phyloP scores from a whole-genome alignment of 768 basidiomycete species.

The Tulasnella sp. region DNA sequence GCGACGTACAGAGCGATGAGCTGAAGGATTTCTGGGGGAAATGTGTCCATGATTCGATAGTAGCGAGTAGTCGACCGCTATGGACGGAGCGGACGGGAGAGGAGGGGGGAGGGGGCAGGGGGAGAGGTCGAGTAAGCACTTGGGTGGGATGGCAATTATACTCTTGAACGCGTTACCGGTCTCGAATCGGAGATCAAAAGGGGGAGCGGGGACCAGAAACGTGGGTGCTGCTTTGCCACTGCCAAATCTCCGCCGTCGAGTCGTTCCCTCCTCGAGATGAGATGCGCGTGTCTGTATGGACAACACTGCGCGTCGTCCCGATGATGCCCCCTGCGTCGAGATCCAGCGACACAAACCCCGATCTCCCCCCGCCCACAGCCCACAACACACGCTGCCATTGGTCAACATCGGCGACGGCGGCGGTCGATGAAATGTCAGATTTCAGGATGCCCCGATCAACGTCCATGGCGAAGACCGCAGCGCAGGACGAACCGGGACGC shows the following conservation, averaged over 20 bases:
- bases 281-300: slow-evolving; percentile 8
- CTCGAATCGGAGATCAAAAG: slow-evolving; percentile 2
- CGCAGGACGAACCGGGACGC: no score
- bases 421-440: slow-evolving; percentile 1
- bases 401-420: slow-evolving; percentile 3
- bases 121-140: background rate
- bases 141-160: background rate
- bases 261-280: background rate
- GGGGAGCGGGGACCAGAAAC: background rate
- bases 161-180: background rate
- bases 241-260: slow-evolving; percentile 2
- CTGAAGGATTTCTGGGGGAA: slow-evolving; percentile 26
- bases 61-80: no score
- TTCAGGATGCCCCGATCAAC: background rate
- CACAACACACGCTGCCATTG: background rate
- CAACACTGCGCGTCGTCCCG: background rate
- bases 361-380: background rate
- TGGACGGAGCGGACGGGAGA: background rate
- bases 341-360: slow-evolving; percentile 1
- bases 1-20: slow-evolving; percentile 29
- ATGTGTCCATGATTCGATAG: slow-evolving; percentile 8
- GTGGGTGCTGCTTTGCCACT: background rate
- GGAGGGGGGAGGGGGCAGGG: background rate
- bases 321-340: background rate
- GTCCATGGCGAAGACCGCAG: background rate